Conservation (phyloP, 345 rosid genomes). For the Ceriops zippeliana region DNA sequence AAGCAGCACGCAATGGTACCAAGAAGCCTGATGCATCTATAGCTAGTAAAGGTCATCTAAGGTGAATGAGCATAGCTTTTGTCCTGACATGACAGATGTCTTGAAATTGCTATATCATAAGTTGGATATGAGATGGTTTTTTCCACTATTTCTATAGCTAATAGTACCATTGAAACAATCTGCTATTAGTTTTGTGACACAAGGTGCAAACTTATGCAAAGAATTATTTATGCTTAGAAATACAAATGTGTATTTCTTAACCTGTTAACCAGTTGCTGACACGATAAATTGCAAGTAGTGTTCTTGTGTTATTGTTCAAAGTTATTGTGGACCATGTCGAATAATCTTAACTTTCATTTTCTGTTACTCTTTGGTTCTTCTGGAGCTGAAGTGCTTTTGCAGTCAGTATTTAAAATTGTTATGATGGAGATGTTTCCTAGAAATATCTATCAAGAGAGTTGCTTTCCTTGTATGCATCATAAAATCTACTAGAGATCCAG, state of each 20-base stretch:
- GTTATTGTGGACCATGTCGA: background rate
- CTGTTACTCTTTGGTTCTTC: background rate
- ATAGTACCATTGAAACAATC: background rate
- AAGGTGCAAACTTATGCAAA: too few relatives aligned
- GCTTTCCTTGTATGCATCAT: constrained; percentile 1
- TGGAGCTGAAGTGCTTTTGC: background rate
- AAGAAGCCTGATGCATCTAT: constrained; percentile 97
- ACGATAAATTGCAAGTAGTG: background rate
- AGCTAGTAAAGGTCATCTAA: constrained; percentile 98
- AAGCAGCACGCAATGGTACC: constrained; percentile 96
- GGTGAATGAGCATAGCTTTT: constrained; percentile 43
- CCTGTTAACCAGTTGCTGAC: background rate
- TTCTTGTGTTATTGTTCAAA: background rate
- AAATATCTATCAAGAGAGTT: background rate
- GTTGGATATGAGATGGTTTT: too few relatives aligned
- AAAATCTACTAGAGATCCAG: constrained; percentile 6
- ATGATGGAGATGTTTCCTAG: background rate
- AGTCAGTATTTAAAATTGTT: background rate
- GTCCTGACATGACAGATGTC: background rate
- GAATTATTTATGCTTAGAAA: background rate
- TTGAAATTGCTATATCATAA: too few relatives aligned
- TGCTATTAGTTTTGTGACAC: background rate
- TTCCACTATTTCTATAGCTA: background rate
- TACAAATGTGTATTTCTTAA: background rate
- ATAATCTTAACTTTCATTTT: background rate